Evolutionary conservation across 2,329 filamentous ascomycete species (phyloP).

Genomic region (Hymenoscyphus occultus): DNA sequence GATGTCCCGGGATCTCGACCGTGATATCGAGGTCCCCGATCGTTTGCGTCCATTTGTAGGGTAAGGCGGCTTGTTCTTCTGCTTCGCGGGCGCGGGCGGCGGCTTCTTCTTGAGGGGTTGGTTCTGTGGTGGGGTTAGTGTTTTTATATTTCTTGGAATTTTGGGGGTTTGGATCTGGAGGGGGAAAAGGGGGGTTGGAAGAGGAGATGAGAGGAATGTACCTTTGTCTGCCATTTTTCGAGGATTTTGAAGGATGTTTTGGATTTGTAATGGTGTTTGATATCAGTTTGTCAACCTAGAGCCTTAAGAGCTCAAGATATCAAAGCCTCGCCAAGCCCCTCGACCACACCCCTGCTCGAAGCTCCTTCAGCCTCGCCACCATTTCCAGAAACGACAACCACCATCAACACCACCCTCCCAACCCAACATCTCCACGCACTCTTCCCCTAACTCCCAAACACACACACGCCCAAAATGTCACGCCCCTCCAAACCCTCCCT

Average conservation of each 20-base stretch:
- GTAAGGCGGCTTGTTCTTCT: slow-evolving; percentile 84
- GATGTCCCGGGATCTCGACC: slow-evolving; percentile 73
- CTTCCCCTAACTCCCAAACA: slow-evolving; percentile 5
- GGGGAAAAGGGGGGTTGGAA: neutral
- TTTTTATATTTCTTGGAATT: neutral
- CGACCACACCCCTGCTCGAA: neutral
- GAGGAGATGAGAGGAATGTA: neutral
- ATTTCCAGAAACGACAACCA: slow-evolving; percentile 15
- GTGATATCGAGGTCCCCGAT: slow-evolving; percentile 84
- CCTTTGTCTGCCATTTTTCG: slow-evolving; percentile 14
- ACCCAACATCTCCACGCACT: neutral
- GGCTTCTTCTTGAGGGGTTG: slow-evolving; percentile 50
- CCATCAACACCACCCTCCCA: slow-evolving; percentile 11
- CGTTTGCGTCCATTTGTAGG: slow-evolving; percentile 96
- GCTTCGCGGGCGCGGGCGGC: slow-evolving; percentile 68
- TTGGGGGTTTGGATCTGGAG: neutral
- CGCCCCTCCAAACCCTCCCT: slow-evolving; percentile 18
- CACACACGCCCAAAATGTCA: slow-evolving; percentile 21
- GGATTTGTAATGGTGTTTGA: neutral
- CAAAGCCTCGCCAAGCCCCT: slow-evolving; percentile 9
- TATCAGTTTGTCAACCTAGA: neutral
- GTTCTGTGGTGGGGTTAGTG: slow-evolving; percentile 24
- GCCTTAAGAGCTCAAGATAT: slow-evolving; percentile 5
- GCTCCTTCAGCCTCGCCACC: slow-evolving; percentile 7
- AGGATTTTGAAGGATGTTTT: neutral